Conservation (phyloP, 345 rosid genomes). For the Triadica sebifera region DNA sequence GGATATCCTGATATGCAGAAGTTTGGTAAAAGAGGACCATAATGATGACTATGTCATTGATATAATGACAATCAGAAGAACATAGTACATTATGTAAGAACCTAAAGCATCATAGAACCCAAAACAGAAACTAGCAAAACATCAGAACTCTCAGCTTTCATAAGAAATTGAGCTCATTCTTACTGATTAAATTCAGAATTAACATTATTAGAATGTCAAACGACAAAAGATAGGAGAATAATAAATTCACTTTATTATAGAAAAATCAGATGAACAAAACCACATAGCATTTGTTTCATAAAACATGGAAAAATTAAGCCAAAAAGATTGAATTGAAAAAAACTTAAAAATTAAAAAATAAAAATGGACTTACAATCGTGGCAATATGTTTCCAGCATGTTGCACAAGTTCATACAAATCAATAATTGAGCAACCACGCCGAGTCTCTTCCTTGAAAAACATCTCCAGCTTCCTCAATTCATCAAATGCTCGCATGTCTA, state of each 20-base stretch:
- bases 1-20: neutral
- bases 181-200: neutral
- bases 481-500: slow-evolving; percentile 98
- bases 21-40: neutral
- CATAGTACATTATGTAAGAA: neutral
- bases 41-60: neutral
- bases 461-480: slow-evolving; percentile 92
- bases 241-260: neutral
- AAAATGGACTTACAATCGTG: slow-evolving; percentile 70
- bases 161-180: neutral
- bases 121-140: neutral
- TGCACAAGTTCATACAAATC: slow-evolving; percentile 97
- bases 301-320: neutral
- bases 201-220: neutral
- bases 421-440: slow-evolving; percentile 89
- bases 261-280: neutral
- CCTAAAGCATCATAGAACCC: neutral
- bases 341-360: neutral
- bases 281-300: neutral
- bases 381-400: slow-evolving; percentile 97
- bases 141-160: neutral
- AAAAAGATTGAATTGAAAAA: neutral
- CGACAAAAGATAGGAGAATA: neutral
- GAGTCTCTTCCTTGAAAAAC: slow-evolving; percentile 89
- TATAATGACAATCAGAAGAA: neutral